Evolutionary conservation across 441 rosid species (phyloP).

Genomic region (Adansonia rubrostipa): DNA sequence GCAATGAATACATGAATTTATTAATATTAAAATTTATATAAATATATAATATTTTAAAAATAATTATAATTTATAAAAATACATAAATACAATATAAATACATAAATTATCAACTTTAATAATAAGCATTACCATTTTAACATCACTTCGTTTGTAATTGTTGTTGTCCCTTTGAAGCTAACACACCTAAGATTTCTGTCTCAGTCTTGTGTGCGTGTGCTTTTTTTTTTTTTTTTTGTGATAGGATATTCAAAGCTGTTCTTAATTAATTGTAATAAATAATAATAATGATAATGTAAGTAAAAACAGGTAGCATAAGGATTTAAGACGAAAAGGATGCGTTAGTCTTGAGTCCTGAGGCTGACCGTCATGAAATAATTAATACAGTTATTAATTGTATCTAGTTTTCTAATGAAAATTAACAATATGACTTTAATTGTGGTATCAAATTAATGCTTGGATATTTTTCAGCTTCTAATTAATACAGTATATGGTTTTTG

Average conservation of each 20-base stretch:
- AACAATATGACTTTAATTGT: neutral
- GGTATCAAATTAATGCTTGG: neutral
- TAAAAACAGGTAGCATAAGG: neutral
- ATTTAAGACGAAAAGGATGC: neutral
- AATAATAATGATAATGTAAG: neutral
- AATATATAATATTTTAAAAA: too few species aligned
- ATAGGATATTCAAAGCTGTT: neutral
- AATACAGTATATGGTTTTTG: neutral
- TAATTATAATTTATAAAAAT: too few species aligned
- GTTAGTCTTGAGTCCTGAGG: neutral
- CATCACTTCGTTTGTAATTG: too few species aligned
- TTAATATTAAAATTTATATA: too few species aligned
- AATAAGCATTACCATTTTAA: too few species aligned
- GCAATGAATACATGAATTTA: too few species aligned
- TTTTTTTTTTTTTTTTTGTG: neutral
- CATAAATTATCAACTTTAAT: too few species aligned
- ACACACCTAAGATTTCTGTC: neutral
- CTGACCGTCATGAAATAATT: neutral
- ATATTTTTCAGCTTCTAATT: neutral
- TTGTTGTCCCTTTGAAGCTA: neutral
- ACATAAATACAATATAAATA: too few species aligned
- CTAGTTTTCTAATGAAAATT: conserved; percentile 2
- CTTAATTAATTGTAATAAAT: neutral
- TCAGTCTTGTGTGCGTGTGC: too few species aligned
- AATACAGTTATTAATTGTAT: neutral